Evolutionary conservation across 1,284 basidiomycete species (phyloP), one percentile per base, ranked within the genome.

Genomic region (Athelia sp.): DNA sequence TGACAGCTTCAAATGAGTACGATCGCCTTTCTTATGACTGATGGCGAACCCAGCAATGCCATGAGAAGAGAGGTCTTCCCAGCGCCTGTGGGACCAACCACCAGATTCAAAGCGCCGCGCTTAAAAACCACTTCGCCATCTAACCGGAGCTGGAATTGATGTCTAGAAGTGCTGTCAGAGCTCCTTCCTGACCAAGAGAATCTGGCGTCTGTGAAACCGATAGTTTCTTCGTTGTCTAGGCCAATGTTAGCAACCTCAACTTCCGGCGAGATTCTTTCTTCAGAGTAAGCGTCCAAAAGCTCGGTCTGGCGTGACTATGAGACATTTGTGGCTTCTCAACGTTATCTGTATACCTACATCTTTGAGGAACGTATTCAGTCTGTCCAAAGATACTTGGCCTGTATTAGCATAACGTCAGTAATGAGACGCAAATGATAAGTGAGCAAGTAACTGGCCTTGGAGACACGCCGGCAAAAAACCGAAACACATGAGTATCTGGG

Each of bases 21-120:
- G 13, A 13, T 29, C 6, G 26, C 13, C 6, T 29, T 6, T 29
- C 13, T 29, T 29, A 29, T 13, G 4, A 13, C 26, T 6, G 26
- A 29, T 13, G 26, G 13, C 26, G 26, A 29, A 3, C 69, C 78
- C 3, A 81, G 65, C 14, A 81, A 60, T 1, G 78, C 79, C 71
- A 79, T 72, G 11, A 78, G 58, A 22, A 76, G 45, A 2, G 70
- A 72, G 1, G 74, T 73, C 59, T 75, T 76, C 1, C 75, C 75
- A 1, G 65, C 69, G 3, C 75, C 75, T 1, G 75, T 78, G 0
- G 82, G 76, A 14, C 84, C 84, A 26, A 82, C 70, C 48, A 87
- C 74, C 43, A 86, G 62, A 57, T 82, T 84, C 56, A 86, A 63
- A 29, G 26, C 26, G 14, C 79, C 78, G 44, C 72, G 71, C 51